These are phyloP conservation scores for Puccinia hordei DNA, from an alignment of 1,284 basidiomycete genomes.

Conservation along the genomic window DNA sequence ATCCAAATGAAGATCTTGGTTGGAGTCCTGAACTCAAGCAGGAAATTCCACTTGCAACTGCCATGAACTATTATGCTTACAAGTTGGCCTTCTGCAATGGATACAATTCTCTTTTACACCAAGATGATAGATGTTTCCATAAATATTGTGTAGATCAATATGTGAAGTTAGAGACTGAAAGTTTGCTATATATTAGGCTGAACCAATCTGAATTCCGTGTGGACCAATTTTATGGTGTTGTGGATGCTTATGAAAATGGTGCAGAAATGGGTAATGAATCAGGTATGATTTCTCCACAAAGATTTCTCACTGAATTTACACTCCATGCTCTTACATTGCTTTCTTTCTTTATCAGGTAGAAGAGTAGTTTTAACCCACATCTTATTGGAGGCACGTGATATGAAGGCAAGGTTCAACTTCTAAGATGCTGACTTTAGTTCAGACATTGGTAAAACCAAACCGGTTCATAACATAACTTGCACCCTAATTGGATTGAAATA, in stretches of 20 bases:
- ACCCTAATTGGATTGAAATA: slow-evolving; percentile 57
- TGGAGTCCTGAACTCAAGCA: background rate
- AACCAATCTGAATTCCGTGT: background rate
- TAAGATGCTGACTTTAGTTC: slow-evolving; percentile 61
- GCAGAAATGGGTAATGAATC: too few species aligned
- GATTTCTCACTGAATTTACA: background rate
- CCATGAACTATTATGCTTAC: too few species aligned
- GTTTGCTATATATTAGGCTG: background rate
- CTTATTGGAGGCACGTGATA: slow-evolving; percentile 60
- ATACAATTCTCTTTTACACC: background rate
- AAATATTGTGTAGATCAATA: background rate
- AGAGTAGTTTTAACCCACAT: slow-evolving; percentile 56
- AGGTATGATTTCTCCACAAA: too few species aligned
- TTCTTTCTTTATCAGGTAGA: background rate
- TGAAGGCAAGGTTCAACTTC: slow-evolving; percentile 59
- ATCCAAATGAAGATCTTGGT: slow-evolving; percentile 10
- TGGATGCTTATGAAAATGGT: too few species aligned
- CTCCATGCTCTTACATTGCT: background rate
- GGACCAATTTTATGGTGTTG: too few species aligned
- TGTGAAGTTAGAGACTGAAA: background rate
- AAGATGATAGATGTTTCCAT: background rate
- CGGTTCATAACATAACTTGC: slow-evolving; percentile 62
- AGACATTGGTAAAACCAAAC: slow-evolving; percentile 57
- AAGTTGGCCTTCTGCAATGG: too few species aligned
- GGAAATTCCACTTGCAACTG: too few species aligned